Evolutionary conservation across 345 rosid species (phyloP).

Genomic region (Viola odorata): DNA sequence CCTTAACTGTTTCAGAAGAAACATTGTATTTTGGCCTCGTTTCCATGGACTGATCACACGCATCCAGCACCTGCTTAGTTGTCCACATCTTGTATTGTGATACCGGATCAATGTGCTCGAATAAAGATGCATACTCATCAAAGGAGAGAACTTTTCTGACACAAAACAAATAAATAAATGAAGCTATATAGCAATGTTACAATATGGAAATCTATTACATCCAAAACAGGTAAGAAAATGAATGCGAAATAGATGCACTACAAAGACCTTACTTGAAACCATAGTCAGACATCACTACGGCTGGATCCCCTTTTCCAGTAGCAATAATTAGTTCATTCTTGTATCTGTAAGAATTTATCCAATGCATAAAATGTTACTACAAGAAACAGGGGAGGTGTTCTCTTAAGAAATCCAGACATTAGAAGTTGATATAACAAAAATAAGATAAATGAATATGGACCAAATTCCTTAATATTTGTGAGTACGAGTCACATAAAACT

Average conservation of each 20-base stretch:
- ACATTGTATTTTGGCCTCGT: conserved; percentile 16
- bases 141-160: conserved; percentile 44
- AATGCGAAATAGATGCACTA: neutral
- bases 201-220: neutral
- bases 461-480: too few species aligned
- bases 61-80: conserved; percentile 12
- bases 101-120: conserved; percentile 43
- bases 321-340: conserved; percentile 43
- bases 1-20: conserved; percentile 30
- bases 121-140: conserved; percentile 39
- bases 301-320: conserved; percentile 51
- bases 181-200: neutral
- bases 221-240: neutral
- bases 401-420: too few species aligned
- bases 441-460: too few species aligned
- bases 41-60: conserved; percentile 1
- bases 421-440: too few species aligned
- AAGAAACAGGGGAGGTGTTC: neutral
- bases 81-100: conserved; percentile 41
- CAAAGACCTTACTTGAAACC: conserved; percentile 43
- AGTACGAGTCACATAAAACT: too few species aligned
- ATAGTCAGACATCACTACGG: conserved; percentile 44
- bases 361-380: too few species aligned
- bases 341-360: conserved; percentile 17
- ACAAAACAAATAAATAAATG: conserved; percentile 6